Evolutionary conservation across 495 filamentous ascomycete genomes (phyloP).

Genomic region (Neurospora sp.): DNA sequence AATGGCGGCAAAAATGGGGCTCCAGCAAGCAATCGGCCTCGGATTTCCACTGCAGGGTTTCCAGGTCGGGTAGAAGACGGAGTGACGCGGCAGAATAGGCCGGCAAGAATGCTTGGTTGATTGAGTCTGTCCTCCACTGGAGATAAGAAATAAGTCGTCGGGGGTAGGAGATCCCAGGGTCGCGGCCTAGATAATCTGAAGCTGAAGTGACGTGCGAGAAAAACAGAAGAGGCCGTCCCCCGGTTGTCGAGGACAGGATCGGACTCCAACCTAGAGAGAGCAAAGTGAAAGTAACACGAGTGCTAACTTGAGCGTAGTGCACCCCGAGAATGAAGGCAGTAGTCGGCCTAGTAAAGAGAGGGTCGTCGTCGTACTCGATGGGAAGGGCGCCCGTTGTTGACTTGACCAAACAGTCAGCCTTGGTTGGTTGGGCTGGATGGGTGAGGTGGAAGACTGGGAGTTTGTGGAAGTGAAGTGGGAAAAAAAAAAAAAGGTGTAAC

Average conservation of each 20-base stretch:
- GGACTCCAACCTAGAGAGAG: background rate
- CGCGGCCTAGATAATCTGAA: background rate
- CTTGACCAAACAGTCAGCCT: background rate
- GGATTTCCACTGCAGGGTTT: background rate
- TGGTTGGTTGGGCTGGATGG: background rate
- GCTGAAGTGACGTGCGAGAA: background rate
- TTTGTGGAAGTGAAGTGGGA: background rate
- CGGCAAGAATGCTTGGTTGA: background rate
- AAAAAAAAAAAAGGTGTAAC: background rate
- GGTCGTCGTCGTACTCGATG: background rate
- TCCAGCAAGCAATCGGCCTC: background rate
- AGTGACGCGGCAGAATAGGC: background rate
- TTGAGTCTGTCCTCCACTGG: background rate
- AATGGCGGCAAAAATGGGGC: background rate
- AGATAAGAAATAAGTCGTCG: background rate
- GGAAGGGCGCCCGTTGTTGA: background rate
- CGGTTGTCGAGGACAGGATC: background rate
- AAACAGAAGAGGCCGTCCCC: background rate
- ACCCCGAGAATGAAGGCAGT: background rate
- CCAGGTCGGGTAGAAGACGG: background rate
- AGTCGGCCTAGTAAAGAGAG: background rate
- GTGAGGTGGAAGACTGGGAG: background rate
- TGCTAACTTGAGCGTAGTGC: background rate
- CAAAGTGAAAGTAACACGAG: background rate
- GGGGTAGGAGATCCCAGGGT: background rate